Conservation (phyloP, 176 grass and related monocot species). For the Carex myosuroides region DNA sequence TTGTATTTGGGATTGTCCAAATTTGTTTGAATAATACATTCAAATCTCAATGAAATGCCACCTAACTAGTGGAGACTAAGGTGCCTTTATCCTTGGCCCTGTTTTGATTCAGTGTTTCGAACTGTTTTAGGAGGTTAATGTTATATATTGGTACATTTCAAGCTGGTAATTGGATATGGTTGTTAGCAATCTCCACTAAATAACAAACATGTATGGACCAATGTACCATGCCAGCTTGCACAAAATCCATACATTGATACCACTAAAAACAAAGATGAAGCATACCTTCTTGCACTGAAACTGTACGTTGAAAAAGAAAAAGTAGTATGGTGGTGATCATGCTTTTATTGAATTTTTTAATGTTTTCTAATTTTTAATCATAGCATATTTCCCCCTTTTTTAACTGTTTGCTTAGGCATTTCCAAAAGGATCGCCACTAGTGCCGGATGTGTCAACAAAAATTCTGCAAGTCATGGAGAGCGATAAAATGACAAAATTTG, state of each 20-base stretch:
- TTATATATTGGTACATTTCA: not conserved
- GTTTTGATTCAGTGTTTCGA: not conserved
- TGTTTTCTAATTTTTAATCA: not conserved
- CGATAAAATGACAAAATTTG: conserved; percentile 37
- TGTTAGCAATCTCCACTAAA: not conserved
- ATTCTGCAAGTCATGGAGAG: conserved; percentile 56
- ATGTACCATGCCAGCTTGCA: not conserved
- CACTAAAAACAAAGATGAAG: not conserved
- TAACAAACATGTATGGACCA: not conserved
- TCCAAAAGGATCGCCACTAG: conserved; percentile 57
- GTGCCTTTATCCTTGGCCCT: not conserved
- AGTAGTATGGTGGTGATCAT: not conserved
- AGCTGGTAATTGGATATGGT: not conserved
- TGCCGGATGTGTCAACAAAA: conserved; percentile 50
- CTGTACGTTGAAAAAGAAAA: not conserved
- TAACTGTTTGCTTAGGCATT: conserved; percentile 53
- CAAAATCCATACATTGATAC: not conserved
- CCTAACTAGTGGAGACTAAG: not conserved
- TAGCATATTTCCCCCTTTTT: not conserved
- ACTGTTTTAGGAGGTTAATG: not conserved
- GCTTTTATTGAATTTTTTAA: not conserved
- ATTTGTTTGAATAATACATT: not conserved
- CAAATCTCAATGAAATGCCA: not conserved
- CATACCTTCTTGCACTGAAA: not conserved
- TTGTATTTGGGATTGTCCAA: not conserved